These are phyloP conservation scores for Orychophragmus violaceus DNA, from an alignment of 345 rosid species.

Conservation along the genomic window DNA sequence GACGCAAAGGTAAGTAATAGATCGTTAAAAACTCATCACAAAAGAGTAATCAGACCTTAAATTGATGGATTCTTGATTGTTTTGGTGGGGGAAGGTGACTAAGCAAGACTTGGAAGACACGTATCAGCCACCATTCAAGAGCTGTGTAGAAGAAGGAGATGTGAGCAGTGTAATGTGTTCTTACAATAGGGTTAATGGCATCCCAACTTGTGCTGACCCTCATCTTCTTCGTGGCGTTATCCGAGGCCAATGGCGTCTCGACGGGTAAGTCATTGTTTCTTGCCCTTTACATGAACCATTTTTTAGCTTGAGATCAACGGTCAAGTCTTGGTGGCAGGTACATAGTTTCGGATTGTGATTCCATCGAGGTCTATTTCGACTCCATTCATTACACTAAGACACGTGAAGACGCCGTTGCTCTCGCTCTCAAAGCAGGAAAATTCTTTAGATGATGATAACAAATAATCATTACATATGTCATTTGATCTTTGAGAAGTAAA, in stretches of 20 bases:
- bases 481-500: background rate
- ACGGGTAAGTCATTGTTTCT: conserved; percentile 34
- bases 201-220: conserved; percentile 53
- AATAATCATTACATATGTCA: background rate
- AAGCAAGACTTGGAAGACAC: conserved; percentile 48
- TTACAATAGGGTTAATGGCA: conserved; percentile 45
- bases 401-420: conserved; percentile 55
- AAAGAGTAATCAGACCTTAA: too few species aligned
- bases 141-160: conserved; percentile 41
- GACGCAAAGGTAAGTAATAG: too few species aligned
- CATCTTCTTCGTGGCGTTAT: conserved; percentile 32
- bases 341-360: conserved; percentile 68
- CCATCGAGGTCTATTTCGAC: conserved; percentile 47
- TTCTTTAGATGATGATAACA: background rate
- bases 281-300: background rate
- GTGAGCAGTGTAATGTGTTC: conserved; percentile 47
- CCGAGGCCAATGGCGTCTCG: conserved; percentile 44
- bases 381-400: conserved; percentile 36
- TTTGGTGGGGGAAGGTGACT: too few species aligned
- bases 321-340: conserved; percentile 27
- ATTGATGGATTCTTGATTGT: too few species aligned
- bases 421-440: conserved; percentile 47
- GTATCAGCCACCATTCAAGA: conserved; percentile 40
- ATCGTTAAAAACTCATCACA: too few species aligned
- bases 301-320: background rate